Evolutionary conservation across 2,329 filamentous ascomycete species (phyloP).

Genomic region (Talaromyces islandicus): DNA sequence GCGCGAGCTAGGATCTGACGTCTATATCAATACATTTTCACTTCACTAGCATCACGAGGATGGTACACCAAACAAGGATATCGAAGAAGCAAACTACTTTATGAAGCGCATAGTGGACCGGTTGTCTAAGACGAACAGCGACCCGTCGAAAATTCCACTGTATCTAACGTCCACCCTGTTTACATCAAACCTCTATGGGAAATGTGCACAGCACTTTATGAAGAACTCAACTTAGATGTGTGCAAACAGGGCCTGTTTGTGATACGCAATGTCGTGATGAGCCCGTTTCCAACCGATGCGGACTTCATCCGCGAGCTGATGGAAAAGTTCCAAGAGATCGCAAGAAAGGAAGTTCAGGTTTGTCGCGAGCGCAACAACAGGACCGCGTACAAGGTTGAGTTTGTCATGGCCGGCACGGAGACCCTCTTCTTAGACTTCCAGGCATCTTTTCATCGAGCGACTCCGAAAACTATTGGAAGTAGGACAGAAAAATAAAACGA

Average conservation of each 20-base stretch:
- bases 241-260: conserved; percentile 39
- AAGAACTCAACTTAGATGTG: conserved; percentile 18
- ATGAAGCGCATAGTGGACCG: conserved; percentile 40
- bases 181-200: background rate
- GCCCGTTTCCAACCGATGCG: conserved; percentile 15
- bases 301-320: background rate
- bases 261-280: conserved; percentile 45
- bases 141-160: background rate
- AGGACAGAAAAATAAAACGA: too few species aligned
- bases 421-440: background rate
- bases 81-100: conserved; percentile 46
- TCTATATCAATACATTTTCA: conserved; percentile 1
- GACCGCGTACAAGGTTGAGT: background rate
- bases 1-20: background rate
- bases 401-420: background rate
- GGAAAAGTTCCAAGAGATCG: background rate
- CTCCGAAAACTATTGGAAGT: too few species aligned
- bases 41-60: conserved; percentile 39
- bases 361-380: background rate
- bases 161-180: background rate
- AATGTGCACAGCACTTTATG: background rate
- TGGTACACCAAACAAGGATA: conserved; percentile 36
- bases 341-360: background rate
- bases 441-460: background rate
- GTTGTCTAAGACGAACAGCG: conserved; percentile 34